Percentiles rank a stretch among this genome's conserved stretches.
phyloP scores from a whole-genome alignment of 495 filamentous ascomycete species.

The Penicillium paxilli region DNA sequence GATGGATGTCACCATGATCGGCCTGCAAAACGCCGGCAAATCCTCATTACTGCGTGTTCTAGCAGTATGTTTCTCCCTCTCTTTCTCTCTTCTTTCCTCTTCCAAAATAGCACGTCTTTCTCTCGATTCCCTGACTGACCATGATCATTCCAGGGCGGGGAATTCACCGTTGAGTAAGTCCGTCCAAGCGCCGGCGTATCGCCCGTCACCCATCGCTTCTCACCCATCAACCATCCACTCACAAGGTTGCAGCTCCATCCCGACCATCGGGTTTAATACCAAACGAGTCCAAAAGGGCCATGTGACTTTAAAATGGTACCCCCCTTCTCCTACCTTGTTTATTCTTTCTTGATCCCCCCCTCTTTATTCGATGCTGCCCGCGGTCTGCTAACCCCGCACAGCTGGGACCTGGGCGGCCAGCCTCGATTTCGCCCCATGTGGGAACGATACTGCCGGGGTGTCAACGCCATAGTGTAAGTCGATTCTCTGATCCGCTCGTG shows the following conservation, averaged over 20 bases:
- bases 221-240: constrained; percentile 30
- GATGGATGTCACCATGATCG: constrained; percentile 99
- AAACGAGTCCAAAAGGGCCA: constrained; percentile 97
- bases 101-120: no score
- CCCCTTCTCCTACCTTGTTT: not conserved
- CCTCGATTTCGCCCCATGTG: constrained; percentile 98
- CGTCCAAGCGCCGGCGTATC: constrained; percentile 8
- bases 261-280: constrained; percentile 98
- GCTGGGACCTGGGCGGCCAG: constrained; percentile 97
- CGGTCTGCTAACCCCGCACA: constrained; percentile 27
- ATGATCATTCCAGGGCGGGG: constrained; percentile 71
- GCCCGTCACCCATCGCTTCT: constrained; percentile 5
- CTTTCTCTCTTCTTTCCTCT: not conserved
- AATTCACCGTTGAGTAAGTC: constrained; percentile 98
- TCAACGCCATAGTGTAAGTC: constrained; percentile 91
- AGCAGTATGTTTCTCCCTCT: constrained; percentile 65
- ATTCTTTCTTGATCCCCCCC: constrained; percentile 7
- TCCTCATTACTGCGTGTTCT: constrained; percentile 91
- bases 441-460: constrained; percentile 96
- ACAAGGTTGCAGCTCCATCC: constrained; percentile 77
- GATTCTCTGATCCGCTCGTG: no score
- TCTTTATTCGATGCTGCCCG: not conserved
- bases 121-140: constrained; percentile 24
- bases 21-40: constrained; percentile 97
- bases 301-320: constrained; percentile 94